These are phyloP conservation scores for Trematosphaeria pertusa DNA, from an alignment of 2,329 filamentous ascomycete species.

Conservation along the genomic window DNA sequence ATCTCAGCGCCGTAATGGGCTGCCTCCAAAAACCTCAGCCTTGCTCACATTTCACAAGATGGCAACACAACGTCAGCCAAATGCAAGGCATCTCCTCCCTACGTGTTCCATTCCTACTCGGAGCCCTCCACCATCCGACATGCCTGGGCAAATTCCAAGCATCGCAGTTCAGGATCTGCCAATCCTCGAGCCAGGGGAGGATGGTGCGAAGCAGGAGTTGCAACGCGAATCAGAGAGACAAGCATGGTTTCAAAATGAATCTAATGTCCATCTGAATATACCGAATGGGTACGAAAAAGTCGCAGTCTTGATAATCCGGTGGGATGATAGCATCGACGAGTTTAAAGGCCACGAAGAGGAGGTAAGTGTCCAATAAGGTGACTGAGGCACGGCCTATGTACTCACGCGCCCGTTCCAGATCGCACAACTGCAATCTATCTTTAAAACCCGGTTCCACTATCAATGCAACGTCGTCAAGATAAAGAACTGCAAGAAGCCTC, in stretches of 20 bases:
- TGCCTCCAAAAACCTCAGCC: conserved; percentile 2
- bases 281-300: conserved; percentile 34
- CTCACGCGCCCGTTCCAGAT: too few relatives aligned
- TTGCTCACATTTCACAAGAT: conserved; percentile 2
- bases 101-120: not conserved
- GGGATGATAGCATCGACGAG: conserved; percentile 30
- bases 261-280: conserved; percentile 21
- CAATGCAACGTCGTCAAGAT: conserved; percentile 16
- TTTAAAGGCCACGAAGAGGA: conserved; percentile 20
- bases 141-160: not conserved
- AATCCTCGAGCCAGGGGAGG: conserved; percentile 10
- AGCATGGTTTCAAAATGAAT: conserved; percentile 22
- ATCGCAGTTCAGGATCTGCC: not conserved
- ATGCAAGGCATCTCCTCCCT: not conserved
- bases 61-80: conserved; percentile 8
- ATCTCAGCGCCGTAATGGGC: not conserved
- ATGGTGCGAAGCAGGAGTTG: not conserved
- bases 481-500: conserved; percentile 14
- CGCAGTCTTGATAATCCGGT: conserved; percentile 34
- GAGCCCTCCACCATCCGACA: not conserved
- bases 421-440: conserved; percentile 10
- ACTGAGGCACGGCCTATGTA: too few relatives aligned
- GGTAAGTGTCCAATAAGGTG: too few relatives aligned
- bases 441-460: conserved; percentile 15
- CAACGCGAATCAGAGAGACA: conserved; percentile 16